phyloP scores from a whole-genome alignment of 306 rosid genomes.

The Glycine tomentella region DNA sequence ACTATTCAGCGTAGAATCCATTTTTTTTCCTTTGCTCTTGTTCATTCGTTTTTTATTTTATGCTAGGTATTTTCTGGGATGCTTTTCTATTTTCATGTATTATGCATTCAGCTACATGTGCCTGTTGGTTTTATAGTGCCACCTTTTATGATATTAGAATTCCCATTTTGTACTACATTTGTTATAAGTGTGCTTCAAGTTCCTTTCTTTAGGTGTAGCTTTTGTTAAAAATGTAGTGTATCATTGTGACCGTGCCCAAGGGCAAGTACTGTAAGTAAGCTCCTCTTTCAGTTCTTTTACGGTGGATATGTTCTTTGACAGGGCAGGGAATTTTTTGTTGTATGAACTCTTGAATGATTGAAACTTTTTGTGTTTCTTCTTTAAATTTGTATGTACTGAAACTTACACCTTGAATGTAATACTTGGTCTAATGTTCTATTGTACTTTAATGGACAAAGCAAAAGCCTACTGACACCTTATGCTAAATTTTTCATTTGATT shows the following conservation, averaged over 20 bases:
- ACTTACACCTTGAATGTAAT: not conserved
- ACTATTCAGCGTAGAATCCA: not conserved
- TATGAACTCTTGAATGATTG: conserved; percentile 21
- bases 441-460: not conserved
- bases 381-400: conserved; percentile 24
- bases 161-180: conserved; percentile 23
- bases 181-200: not conserved
- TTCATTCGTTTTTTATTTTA: conserved; percentile 14
- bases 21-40: conserved; percentile 9
- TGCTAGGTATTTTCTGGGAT: conserved; percentile 16
- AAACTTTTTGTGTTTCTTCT: not conserved
- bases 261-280: conserved; percentile 21
- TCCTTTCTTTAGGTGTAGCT: conserved; percentile 2
- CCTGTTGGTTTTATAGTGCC: not conserved
- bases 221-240: conserved; percentile 32
- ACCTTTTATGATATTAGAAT: conserved; percentile 23
- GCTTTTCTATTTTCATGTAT: conserved; percentile 26
- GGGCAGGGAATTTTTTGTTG: conserved; percentile 28
- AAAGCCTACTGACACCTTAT: not conserved
- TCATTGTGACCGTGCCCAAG: conserved; percentile 18
- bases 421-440: not conserved
- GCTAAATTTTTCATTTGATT: conserved; percentile 2
- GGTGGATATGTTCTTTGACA: conserved; percentile 3
- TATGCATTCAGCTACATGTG: conserved; percentile 10
- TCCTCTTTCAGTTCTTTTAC: conserved; percentile 12